These are phyloP conservation scores for Rhynchospora breviuscula DNA, from an alignment of 176 grass and related monocot species.

Conservation along the genomic window DNA sequence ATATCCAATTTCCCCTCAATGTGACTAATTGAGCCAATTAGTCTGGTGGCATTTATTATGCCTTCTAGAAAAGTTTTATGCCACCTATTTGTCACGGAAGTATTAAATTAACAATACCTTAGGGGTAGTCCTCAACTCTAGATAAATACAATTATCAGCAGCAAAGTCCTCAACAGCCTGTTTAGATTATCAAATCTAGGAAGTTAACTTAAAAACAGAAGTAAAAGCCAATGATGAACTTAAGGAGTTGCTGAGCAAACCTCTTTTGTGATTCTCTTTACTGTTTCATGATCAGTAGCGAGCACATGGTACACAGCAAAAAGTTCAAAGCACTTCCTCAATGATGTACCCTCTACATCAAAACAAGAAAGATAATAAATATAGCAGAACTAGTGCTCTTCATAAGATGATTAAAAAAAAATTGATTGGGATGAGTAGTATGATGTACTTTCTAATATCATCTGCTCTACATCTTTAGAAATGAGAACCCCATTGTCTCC, in stretches of 20 bases:
- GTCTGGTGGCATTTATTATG: not conserved
- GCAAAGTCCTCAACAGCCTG: conserved; percentile 93
- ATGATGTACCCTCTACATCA: conserved; percentile 68
- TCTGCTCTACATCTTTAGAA: conserved; percentile 70
- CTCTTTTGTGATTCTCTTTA: conserved; percentile 92
- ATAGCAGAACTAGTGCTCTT: not conserved
- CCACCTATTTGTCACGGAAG: not conserved
- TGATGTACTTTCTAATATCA: conserved; percentile 78
- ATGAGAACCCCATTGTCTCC: conserved; percentile 61
- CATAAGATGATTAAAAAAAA: not conserved
- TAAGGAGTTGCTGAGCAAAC: conserved; percentile 22
- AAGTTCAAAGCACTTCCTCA: conserved; percentile 73
- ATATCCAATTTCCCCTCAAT: not conserved
- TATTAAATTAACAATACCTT: conserved; percentile 45
- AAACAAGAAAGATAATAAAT: not conserved
- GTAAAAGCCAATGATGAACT: not conserved
- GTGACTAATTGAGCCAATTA: not conserved
- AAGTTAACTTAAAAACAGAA: not conserved
- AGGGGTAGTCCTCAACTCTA: conserved; percentile 93
- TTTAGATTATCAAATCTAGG: conserved; percentile 19
- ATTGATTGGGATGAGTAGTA: not conserved
- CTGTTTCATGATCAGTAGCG: conserved; percentile 82
- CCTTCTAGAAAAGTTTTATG: not conserved
- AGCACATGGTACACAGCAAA: conserved; percentile 87
- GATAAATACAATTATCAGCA: conserved; percentile 86